A percentile compares a stretch with the other conserved stretches of the same genome.
Conservation (phyloP, 2,329 filamentous ascomycete genomes). For the Colletotrichum musae region DNA sequence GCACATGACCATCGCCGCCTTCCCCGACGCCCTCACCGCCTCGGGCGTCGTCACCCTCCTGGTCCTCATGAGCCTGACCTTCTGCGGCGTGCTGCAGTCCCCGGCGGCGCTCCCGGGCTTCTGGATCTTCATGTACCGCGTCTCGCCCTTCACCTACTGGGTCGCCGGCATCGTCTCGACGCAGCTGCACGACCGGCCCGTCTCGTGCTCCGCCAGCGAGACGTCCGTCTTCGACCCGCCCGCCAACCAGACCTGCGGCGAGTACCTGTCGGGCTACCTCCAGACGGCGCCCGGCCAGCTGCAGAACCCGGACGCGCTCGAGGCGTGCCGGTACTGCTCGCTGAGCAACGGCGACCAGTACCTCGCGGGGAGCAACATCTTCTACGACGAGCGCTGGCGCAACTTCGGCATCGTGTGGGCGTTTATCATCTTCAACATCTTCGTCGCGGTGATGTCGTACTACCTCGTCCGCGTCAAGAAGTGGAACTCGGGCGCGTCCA, state of each 20-base stretch:
- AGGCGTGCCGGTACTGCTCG: slow-evolving; percentile 76
- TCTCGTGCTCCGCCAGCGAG: slow-evolving; percentile 70
- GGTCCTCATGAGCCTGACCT: slow-evolving; percentile 71
- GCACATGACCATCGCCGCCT: slow-evolving; percentile 79
- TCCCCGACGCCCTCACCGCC: slow-evolving; percentile 79
- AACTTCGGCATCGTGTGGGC: slow-evolving; percentile 81
- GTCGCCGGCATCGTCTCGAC: slow-evolving; percentile 78
- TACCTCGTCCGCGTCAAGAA: slow-evolving; percentile 60
- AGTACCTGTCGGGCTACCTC: slow-evolving; percentile 74
- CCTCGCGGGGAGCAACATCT: slow-evolving; percentile 61
- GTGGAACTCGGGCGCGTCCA: slow-evolving; percentile 32
- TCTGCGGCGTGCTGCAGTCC: slow-evolving; percentile 75
- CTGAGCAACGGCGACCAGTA: slow-evolving; percentile 75
- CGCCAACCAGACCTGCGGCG: slow-evolving; percentile 70
- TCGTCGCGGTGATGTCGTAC: slow-evolving; percentile 71
- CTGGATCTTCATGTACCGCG: slow-evolving; percentile 84
- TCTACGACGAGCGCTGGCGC: slow-evolving; percentile 72
- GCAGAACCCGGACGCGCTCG: slow-evolving; percentile 70
- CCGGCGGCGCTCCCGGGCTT: slow-evolving; percentile 74
- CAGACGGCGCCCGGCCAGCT: slow-evolving; percentile 67
- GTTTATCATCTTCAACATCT: slow-evolving; percentile 76
- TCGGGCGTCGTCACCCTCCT: slow-evolving; percentile 73
- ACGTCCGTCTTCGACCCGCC: slow-evolving; percentile 76
- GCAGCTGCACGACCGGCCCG: slow-evolving; percentile 68
- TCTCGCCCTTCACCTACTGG: slow-evolving; percentile 78